phyloP scores from a whole-genome alignment of 148 eudicot genomes.

The Rhododendron kiyosumense region DNA sequence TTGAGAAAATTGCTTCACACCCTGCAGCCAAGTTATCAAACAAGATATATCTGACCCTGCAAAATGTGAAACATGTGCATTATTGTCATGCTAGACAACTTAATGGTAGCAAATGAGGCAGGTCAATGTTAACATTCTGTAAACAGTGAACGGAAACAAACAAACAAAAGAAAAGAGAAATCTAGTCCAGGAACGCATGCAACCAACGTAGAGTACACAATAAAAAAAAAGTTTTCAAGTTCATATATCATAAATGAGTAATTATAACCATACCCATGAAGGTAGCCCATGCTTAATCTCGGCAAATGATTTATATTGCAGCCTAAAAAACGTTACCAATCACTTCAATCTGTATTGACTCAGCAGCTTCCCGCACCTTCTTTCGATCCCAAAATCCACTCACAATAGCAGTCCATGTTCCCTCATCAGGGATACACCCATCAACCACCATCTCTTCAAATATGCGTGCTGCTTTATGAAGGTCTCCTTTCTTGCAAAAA shows the following conservation, averaged over 20 bases:
- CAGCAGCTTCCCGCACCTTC: constrained; percentile 47
- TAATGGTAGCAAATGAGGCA: not conserved
- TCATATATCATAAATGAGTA: not conserved
- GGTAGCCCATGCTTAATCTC: not conserved
- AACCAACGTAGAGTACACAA: not conserved
- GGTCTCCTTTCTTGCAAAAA: constrained; percentile 60
- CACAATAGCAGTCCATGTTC: constrained; percentile 50
- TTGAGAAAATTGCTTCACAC: not conserved
- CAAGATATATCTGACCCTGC: not conserved
- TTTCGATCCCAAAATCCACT: constrained; percentile 49
- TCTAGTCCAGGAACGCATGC: not conserved
- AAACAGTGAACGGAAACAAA: not conserved
- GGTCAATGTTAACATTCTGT: not conserved
- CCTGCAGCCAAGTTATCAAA: not conserved
- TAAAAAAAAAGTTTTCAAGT: not conserved
- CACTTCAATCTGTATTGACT: constrained; percentile 30
- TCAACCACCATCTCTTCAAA: constrained; percentile 76
- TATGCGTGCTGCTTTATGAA: constrained; percentile 56
- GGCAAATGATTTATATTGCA: not conserved
- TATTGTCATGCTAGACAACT: not conserved
- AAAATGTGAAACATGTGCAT: not conserved
- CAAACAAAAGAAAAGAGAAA: not conserved
- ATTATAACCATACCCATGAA: not conserved
- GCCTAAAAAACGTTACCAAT: constrained; percentile 18
- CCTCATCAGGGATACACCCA: constrained; percentile 77